Base-by-base conservation (phyloP, 1,139 yeast species). In the Keqinozyma sinolaborantium region DNA sequence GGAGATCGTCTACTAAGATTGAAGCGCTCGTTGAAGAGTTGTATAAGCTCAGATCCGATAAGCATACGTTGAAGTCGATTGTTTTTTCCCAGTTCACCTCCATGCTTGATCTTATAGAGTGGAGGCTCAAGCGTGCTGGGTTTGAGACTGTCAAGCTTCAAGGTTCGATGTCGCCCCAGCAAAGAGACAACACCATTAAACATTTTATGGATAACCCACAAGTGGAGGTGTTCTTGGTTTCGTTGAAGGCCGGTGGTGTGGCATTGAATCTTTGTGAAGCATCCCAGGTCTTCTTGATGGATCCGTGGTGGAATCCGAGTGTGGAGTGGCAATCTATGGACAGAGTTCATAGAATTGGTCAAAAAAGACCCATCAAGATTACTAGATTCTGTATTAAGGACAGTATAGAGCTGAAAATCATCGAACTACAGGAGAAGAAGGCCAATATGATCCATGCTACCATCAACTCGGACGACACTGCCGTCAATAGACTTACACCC, bases 231-330 rank as follows among this genome's bases (percentile, higher is more conserved):
- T 92, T 92, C 51, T 61, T 92, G 38, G 98, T 92, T 5, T 88
- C 97, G 18, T 70, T 94, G 47, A 92, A 92, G 52, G 98, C 99
- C 0, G 99, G 99, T 44, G 98, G 98, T 59, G 98, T 92, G 23
- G 98, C 98, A 0, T 70, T 92, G 44, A 92, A 92, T 54, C 69
- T 92, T 45, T 90, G 97, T 50, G 98, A 94, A 53, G 98, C 98
- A 0, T 87, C 95, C 1, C 97, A 90, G 47, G 97, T 92, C 25
- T 92, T 92, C 46, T 70, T 92, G 30, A 70, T 92, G 69, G 98
- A 92, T 50, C 97, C 97, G 16, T 92, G 98, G 97, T 92, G 97
- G 97, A 92, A 92, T 52, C 97, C 97, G 1, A 83, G 95, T 47
- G 95, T 88, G 4, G 97, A 92, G 58, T 92, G 97, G 90, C 98